phyloP scores from a whole-genome alignment of 106 monocot species.

The Acorus calamus region DNA sequence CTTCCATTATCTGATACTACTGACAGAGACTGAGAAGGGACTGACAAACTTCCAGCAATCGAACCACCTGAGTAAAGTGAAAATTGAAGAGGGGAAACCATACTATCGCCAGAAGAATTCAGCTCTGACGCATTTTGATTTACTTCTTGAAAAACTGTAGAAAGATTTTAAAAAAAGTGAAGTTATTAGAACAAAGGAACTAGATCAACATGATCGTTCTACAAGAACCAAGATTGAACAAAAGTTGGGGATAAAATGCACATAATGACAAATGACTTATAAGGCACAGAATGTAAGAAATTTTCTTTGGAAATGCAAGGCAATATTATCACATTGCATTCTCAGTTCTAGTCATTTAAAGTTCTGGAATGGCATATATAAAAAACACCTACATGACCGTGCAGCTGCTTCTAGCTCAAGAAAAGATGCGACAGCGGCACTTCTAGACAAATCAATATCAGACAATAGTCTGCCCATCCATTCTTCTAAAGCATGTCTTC shows the following conservation, averaged over 20 bases:
- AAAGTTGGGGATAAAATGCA: neutral
- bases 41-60: constrained; percentile 26
- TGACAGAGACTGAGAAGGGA: constrained; percentile 38
- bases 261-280: neutral
- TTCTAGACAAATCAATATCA: constrained; percentile 90
- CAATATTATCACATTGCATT: neutral
- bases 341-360: too few relatives aligned
- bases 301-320: neutral
- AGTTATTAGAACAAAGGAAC: neutral
- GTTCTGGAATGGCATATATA: too few relatives aligned
- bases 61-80: constrained; percentile 25
- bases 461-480: constrained; percentile 89
- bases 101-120: constrained; percentile 14
- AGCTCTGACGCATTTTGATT: constrained; percentile 19
- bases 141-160: constrained; percentile 63
- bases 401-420: constrained; percentile 96
- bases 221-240: neutral
- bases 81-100: constrained; percentile 5
- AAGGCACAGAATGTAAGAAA: neutral
- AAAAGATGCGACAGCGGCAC: constrained; percentile 78
- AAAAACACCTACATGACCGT: constrained; percentile 66
- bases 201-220: neutral
- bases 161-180: constrained; percentile 9
- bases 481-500: constrained; percentile 88
- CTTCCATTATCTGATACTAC: constrained; percentile 49